Conservation (phyloP, 192 early-diverging fungal genomes). For the Entophlyctis helioformis region DNA sequence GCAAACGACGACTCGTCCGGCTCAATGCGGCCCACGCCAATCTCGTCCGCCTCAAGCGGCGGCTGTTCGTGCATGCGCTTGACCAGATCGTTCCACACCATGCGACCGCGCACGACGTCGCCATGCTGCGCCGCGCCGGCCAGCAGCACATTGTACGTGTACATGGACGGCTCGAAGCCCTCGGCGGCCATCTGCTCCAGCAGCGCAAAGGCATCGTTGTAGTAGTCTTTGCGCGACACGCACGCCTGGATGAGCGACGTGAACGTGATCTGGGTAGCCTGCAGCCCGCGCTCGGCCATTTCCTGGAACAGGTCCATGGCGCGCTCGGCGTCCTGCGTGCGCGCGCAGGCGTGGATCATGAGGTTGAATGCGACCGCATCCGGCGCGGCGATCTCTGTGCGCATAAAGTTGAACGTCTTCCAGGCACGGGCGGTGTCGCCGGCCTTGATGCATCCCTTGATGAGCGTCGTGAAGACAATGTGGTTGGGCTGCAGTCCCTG, state of each 20-base stretch:
- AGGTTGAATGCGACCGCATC: conserved; percentile 69
- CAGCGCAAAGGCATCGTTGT: conserved; percentile 65
- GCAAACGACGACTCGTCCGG: neutral
- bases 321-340: conserved; percentile 69
- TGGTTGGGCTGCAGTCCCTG: conserved; percentile 23
- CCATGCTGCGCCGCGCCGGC: conserved; percentile 58
- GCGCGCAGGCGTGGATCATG: conserved; percentile 88
- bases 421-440: conserved; percentile 70
- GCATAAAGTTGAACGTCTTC: conserved; percentile 82
- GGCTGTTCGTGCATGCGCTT: neutral
- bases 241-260: conserved; percentile 81
- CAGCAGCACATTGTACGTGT: conserved; percentile 76
- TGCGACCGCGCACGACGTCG: conserved; percentile 60
- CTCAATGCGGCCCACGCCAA: neutral
- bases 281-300: conserved; percentile 59
- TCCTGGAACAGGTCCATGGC: conserved; percentile 88
- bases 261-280: conserved; percentile 74
- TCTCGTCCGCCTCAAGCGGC: neutral
- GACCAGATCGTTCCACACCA: conserved; percentile 31
- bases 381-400: conserved; percentile 59
- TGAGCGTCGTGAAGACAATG: conserved; percentile 66
- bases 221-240: conserved; percentile 68
- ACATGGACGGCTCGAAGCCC: conserved; percentile 67
- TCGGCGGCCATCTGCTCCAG: conserved; percentile 73
- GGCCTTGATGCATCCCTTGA: conserved; percentile 66